These are phyloP conservation scores for Solanum lycopersicoides DNA, from an alignment of 257 asterid genomes.

Conservation along the genomic window DNA sequence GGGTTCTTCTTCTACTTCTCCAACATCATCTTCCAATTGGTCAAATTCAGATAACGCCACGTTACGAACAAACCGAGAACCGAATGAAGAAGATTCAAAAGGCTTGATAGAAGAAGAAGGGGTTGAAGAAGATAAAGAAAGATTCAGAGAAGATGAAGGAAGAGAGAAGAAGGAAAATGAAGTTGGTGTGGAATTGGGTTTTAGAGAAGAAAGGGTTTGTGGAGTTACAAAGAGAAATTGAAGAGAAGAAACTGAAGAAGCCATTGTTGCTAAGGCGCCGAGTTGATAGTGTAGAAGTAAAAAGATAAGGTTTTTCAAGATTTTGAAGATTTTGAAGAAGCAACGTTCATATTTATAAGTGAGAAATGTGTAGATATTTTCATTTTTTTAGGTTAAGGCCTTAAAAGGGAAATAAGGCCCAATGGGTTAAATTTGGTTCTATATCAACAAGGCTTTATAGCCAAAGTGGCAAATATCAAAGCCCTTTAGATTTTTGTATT, in stretches of 20 bases:
- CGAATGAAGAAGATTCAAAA: slow-evolving; percentile 1
- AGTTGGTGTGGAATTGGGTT: not conserved
- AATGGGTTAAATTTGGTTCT: not conserved
- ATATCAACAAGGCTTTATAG: not conserved
- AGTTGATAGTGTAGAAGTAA: not conserved
- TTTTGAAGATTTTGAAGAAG: not conserved
- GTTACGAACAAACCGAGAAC: slow-evolving; percentile 22
- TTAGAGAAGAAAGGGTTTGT: slow-evolving; percentile 28
- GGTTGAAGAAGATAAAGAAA: slow-evolving; percentile 16
- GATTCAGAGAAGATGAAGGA: slow-evolving; percentile 30
- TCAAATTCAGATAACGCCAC: slow-evolving; percentile 36
- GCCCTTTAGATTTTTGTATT: not conserved
- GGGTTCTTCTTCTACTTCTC: slow-evolving; percentile 24
- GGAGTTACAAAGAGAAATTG: slow-evolving; percentile 45
- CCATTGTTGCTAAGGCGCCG: slow-evolving; percentile 22
- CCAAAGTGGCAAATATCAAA: not conserved
- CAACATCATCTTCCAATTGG: slow-evolving; percentile 25
- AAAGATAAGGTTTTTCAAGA: slow-evolving; percentile 1
- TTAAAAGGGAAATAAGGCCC: not conserved
- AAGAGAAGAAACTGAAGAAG: slow-evolving; percentile 44
- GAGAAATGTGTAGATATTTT: not conserved
- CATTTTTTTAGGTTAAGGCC: not conserved
- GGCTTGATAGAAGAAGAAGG: not conserved
- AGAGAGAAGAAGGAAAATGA: slow-evolving; percentile 21
- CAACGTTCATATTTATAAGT: not conserved